Percentiles rank a stretch among this genome's conserved stretches.
Conservation (phyloP, 305 asterid genomes). For the Fraxinus albicans region DNA sequence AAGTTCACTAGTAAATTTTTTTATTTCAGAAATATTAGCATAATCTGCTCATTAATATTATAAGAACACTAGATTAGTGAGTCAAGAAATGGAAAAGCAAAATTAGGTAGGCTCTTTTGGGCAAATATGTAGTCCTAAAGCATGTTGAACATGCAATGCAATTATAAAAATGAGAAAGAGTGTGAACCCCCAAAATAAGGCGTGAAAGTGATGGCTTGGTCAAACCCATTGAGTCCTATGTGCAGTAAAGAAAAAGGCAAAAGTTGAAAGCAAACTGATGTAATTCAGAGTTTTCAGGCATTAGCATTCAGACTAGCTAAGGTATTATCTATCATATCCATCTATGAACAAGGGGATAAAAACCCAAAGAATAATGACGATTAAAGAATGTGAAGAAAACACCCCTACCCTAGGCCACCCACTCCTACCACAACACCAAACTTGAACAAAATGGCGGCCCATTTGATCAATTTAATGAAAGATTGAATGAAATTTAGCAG, state of each 20-base stretch:
- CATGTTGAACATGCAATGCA: background rate
- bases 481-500: conserved; percentile 30
- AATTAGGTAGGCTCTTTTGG: background rate
- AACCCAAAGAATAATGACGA: conserved; percentile 19
- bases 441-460: conserved; percentile 66
- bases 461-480: conserved; percentile 51
- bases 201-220: conserved; percentile 61
- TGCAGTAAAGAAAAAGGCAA: conserved; percentile 43
- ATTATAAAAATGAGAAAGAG: conserved; percentile 17
- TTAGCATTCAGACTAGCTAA: conserved; percentile 65
- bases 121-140: conserved; percentile 12
- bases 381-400: conserved; percentile 4
- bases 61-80: background rate
- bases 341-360: conserved; percentile 18
- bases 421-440: background rate
- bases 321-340: conserved; percentile 23
- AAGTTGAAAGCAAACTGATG: conserved; percentile 47
- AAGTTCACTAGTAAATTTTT: background rate
- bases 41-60: background rate
- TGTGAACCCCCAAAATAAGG: conserved; percentile 49
- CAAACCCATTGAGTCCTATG: conserved; percentile 51
- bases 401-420: background rate
- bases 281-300: conserved; percentile 49
- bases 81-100: background rate
- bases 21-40: background rate